phyloP scores from a whole-genome alignment of 805 yeast species.

The Nakazawaea pomicola region DNA sequence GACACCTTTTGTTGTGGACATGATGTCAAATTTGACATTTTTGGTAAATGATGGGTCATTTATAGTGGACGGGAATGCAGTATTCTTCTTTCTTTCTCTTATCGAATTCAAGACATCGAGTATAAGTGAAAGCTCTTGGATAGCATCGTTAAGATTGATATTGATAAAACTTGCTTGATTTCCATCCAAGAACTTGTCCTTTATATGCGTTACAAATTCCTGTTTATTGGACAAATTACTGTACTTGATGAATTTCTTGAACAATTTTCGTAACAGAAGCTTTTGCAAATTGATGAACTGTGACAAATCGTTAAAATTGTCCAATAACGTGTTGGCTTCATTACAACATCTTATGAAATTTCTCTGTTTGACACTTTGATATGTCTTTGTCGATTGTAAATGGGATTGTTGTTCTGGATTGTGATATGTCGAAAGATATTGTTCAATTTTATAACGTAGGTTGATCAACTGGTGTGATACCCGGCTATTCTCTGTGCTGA shows the following conservation, averaged over 20 bases:
- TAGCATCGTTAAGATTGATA: conserved; percentile 54
- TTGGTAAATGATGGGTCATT: conserved; percentile 13
- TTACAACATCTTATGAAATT: conserved; percentile 22
- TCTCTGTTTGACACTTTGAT: conserved; percentile 13
- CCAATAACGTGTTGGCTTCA: conserved; percentile 38
- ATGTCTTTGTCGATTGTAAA: no score
- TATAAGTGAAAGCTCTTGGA: conserved; percentile 53
- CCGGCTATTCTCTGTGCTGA: conserved; percentile 65
- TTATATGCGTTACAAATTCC: conserved; percentile 28
- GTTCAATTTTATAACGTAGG: conserved; percentile 10
- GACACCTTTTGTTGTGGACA: conserved; percentile 29
- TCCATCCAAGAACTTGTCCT: conserved; percentile 21
- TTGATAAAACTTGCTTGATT: conserved; percentile 55
- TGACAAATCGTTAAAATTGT: conserved; percentile 58
- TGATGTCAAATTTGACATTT: conserved; percentile 29
- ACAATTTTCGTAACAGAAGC: conserved; percentile 65
- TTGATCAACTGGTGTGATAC: conserved; percentile 42
- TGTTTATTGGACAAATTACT: conserved; percentile 27
- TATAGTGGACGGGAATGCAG: neutral
- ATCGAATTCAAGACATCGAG: conserved; percentile 38
- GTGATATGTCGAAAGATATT: neutral
- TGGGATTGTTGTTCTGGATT: conserved; percentile 1
- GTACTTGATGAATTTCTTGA: conserved; percentile 62
- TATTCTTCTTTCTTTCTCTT: neutral
- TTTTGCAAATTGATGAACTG: conserved; percentile 69